A percentile compares a stretch with the other conserved stretches of the same genome.
Conservation (phyloP, 441 rosid species). For the Gossypium aridum region DNA sequence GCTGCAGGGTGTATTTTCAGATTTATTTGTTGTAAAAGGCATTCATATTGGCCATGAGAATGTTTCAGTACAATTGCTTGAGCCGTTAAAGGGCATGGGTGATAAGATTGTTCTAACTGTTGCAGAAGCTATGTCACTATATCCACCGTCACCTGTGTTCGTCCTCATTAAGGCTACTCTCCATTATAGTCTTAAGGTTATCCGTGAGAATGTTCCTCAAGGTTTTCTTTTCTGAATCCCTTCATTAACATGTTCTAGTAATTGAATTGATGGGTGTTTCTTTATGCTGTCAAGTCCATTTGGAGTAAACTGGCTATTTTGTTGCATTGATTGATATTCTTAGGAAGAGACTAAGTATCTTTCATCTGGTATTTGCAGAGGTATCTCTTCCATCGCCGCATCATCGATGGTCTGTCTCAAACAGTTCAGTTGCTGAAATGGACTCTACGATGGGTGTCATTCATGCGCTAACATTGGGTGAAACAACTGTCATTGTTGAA, state of each 20-base stretch:
- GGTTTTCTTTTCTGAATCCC: slow-evolving; percentile 34
- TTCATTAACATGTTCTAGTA: slow-evolving; percentile 9
- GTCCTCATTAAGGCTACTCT: slow-evolving; percentile 80
- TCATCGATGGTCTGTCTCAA: slow-evolving; percentile 75
- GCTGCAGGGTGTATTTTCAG: slow-evolving; percentile 85
- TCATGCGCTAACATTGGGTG: slow-evolving; percentile 64
- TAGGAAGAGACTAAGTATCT: slow-evolving; percentile 11
- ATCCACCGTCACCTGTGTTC: slow-evolving; percentile 86
- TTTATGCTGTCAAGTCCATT: background rate
- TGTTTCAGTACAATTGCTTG: slow-evolving; percentile 78
- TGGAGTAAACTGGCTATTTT: slow-evolving; percentile 2
- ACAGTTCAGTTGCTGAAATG: slow-evolving; percentile 70
- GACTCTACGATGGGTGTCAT: slow-evolving; percentile 52
- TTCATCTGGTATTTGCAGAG: slow-evolving; percentile 46
- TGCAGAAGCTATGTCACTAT: slow-evolving; percentile 94
- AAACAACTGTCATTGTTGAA: slow-evolving; percentile 66
- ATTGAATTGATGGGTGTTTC: background rate
- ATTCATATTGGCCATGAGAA: slow-evolving; percentile 78
- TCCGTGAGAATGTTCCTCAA: slow-evolving; percentile 76
- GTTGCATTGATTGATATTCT: slow-evolving; percentile 14
- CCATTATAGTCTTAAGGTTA: slow-evolving; percentile 62
- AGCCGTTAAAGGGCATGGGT: slow-evolving; percentile 56
- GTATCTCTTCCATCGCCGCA: slow-evolving; percentile 73
- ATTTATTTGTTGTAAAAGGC: slow-evolving; percentile 86
- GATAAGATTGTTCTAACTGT: slow-evolving; percentile 82